A percentile compares a stretch with the other conserved stretches of the same genome.
Evolutionary conservation across 495 filamentous ascomycete genomes (phyloP).

Genomic region (Aspergillus homomorphus): DNA sequence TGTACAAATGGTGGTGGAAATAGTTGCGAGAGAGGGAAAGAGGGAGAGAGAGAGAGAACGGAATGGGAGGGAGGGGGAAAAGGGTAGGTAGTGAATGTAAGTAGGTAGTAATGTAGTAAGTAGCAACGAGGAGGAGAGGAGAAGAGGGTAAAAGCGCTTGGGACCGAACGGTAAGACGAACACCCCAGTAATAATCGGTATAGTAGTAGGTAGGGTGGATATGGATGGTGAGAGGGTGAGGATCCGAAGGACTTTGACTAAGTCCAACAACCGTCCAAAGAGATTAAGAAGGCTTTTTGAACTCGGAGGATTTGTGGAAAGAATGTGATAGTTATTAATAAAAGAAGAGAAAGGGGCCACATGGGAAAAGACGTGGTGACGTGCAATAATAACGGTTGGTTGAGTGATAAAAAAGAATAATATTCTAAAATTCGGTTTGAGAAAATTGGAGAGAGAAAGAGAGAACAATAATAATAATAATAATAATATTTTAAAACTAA

Average conservation of each 20-base stretch:
- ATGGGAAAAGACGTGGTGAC: constrained; percentile 17
- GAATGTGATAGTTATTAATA: constrained; percentile 23
- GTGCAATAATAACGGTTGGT: constrained; percentile 16
- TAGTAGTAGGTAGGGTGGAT: constrained; percentile 16
- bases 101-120: constrained; percentile 10
- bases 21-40: background rate
- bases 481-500: background rate
- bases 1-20: background rate
- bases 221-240: constrained; percentile 9
- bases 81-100: constrained; percentile 15
- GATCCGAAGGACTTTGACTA: constrained; percentile 7
- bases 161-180: constrained; percentile 14
- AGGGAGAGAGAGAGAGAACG: constrained; percentile 18
- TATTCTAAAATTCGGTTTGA: background rate
- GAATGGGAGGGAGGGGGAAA: constrained; percentile 22
- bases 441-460: background rate
- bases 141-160: constrained; percentile 9
- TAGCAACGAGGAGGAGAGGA: constrained; percentile 22
- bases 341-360: constrained; percentile 26
- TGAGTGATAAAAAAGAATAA: constrained; percentile 7
- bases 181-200: constrained; percentile 10
- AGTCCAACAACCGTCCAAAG: constrained; percentile 16
- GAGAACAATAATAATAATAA: background rate
- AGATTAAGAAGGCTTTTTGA: constrained; percentile 6
- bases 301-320: constrained; percentile 25